Conservation (phyloP, 108 stramenopile species). For the Fragilaria radians region DNA sequence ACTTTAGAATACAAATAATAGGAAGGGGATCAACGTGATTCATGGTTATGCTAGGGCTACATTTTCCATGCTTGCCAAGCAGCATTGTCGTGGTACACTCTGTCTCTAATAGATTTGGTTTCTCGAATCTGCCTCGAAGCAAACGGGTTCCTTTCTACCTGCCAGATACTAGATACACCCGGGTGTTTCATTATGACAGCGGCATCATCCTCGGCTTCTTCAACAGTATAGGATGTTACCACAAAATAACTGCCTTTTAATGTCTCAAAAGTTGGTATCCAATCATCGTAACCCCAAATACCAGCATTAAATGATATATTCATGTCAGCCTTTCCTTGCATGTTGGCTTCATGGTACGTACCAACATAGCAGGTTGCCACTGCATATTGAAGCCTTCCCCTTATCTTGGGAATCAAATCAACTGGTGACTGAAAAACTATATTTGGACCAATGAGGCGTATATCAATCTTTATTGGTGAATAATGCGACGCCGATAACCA, state of each 20-base stretch:
- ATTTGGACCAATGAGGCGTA: slow-evolving; percentile 71
- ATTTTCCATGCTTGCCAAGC: slow-evolving; percentile 83
- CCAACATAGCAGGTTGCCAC: slow-evolving; percentile 43
- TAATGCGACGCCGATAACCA: slow-evolving; percentile 37
- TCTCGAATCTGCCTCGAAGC: slow-evolving; percentile 41
- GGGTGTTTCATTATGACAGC: slow-evolving; percentile 39
- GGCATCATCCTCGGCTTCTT: slow-evolving; percentile 76
- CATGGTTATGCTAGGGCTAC: too few species aligned
- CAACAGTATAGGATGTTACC: slow-evolving; percentile 74
- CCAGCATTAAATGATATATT: slow-evolving; percentile 76
- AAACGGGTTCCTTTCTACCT: slow-evolving; percentile 62
- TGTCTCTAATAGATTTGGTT: slow-evolving; percentile 38
- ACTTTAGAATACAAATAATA: too few species aligned
- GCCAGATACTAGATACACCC: slow-evolving; percentile 37
- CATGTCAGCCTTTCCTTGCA: slow-evolving; percentile 36
- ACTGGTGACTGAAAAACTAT: slow-evolving; percentile 15
- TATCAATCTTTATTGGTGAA: slow-evolving; percentile 11
- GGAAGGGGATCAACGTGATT: too few species aligned
- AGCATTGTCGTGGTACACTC: slow-evolving; percentile 66
- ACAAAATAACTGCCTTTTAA: slow-evolving; percentile 13
- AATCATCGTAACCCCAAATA: slow-evolving; percentile 84
- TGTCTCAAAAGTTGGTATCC: slow-evolving; percentile 55
- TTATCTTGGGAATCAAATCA: slow-evolving; percentile 31
- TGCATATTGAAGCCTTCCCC: slow-evolving; percentile 20
- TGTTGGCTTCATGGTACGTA: slow-evolving; percentile 55